Evolutionary conservation across 2,329 filamentous ascomycete species (phyloP).

Genomic region (Dothiorella sarmentorum): DNA sequence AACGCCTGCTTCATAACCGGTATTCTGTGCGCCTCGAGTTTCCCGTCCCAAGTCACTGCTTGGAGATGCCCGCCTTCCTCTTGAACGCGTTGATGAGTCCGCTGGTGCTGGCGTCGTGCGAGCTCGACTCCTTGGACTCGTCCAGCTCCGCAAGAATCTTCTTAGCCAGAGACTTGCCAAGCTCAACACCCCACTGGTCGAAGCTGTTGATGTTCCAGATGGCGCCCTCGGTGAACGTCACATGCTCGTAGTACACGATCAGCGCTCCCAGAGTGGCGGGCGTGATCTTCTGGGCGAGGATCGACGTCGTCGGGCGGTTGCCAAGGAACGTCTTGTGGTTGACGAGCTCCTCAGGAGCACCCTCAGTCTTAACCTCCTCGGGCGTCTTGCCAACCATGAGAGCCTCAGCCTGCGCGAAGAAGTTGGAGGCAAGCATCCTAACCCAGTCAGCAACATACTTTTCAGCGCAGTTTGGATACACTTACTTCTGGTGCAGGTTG

Average conservation of each 20-base stretch:
- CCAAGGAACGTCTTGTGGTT: constrained; percentile 99
- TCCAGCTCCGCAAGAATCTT: constrained; percentile 71
- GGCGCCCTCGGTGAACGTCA: constrained; percentile 95
- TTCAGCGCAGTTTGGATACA: neutral
- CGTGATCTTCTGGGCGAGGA: constrained; percentile 89
- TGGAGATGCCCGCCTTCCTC: constrained; percentile 57
- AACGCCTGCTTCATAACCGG: constrained; percentile 1
- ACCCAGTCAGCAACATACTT: constrained; percentile 22
- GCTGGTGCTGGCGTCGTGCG: constrained; percentile 83
- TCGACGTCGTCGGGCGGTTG: constrained; percentile 94
- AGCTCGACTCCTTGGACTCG: constrained; percentile 63
- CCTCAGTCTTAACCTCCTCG: constrained; percentile 74
- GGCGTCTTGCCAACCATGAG: constrained; percentile 88
- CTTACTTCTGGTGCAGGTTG: constrained; percentile 84
- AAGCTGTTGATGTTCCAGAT: constrained; percentile 99
- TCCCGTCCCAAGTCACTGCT: constrained; percentile 11
- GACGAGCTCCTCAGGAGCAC: constrained; percentile 69
- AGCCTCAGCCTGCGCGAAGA: constrained; percentile 83
- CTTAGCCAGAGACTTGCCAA: constrained; percentile 91
- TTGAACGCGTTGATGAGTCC: constrained; percentile 92
- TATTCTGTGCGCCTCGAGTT: constrained; percentile 1
- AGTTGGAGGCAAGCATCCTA: constrained; percentile 84
- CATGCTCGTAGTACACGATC: constrained; percentile 98
- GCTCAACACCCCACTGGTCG: constrained; percentile 98
- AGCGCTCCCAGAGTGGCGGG: constrained; percentile 89